Evolutionary conservation across 225 moss, liverwort and hornwort species (phyloP), one percentile per base, ranked within the genome.

Genomic region (Straminergon stramineum): DNA sequence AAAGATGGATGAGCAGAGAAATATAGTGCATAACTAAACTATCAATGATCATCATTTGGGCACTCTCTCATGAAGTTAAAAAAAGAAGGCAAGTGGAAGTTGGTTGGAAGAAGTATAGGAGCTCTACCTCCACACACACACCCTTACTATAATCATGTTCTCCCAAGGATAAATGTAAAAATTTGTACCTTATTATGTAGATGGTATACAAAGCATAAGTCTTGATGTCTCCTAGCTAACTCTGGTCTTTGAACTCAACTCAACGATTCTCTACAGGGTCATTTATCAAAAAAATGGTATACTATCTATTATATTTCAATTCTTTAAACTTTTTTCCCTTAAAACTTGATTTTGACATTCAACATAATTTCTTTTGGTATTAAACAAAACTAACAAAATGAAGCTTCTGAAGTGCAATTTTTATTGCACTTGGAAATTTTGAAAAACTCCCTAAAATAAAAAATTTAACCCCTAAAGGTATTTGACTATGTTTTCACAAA

Each of bases 21-120:
- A 78, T 78, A 56, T 1, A 8, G 0, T 9, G 9, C 6, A 23
- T 21, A 8, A 52, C 0, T 0, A 76, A 52, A 52, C 34, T 76
- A 5, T 23, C 0, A 34, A 2, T 34, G 3, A 76, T 20, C 0
- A 0, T 0, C 2, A 53, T 35, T 0, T 8, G 34, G 5, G 3
- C 5, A 35, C 3, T 35, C 7, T 55, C 3, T 53, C 9, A 3
- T 6, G 0, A 53, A 77, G 22, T 22, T 22, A 53, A 14, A 45
- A 17, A 6, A 32, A 8, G n/a, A 76, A 34, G 13, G 4, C 1
- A 21, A 2, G 6, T 52, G 0, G 21, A 76, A 52, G 20, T 0
- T 34, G 1, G 21, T 23, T 77, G 15, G 35, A 22, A 14, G 35
- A 35, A 0, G 20, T 13, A 5, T 21, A 2, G 5, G 8, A 34